These are phyloP conservation scores for Bryum argenteum DNA, from an alignment of 225 moss, liverwort and hornwort species.

Conservation along the genomic window DNA sequence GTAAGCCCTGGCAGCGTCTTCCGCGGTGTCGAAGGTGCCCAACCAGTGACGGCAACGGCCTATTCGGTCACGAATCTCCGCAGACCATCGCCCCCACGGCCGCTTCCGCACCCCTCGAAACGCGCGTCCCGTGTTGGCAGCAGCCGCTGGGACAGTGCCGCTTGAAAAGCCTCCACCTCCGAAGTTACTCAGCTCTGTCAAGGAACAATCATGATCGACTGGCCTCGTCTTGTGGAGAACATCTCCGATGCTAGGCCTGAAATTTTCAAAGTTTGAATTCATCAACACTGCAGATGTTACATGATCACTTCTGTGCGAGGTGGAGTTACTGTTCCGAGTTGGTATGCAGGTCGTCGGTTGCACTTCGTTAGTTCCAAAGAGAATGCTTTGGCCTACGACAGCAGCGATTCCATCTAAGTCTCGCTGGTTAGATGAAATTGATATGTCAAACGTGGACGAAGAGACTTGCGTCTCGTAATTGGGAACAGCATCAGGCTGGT, in stretches of 20 bases:
- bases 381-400: slow-evolving; percentile 50
- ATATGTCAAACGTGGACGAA: background rate
- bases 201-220: background rate
- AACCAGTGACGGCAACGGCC: slow-evolving; percentile 94
- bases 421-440: slow-evolving; percentile 17
- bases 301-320: background rate
- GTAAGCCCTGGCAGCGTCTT: slow-evolving; percentile 93
- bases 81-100: slow-evolving; percentile 98
- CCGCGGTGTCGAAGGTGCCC: slow-evolving; percentile 94
- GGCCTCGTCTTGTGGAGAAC: slow-evolving; percentile 11
- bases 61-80: slow-evolving; percentile 94
- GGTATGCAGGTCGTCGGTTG: background rate
- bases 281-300: background rate
- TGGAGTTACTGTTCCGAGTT: slow-evolving; percentile 6
- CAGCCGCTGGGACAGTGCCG: background rate
- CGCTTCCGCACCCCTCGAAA: slow-evolving; percentile 91
- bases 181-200: slow-evolving; percentile 1
- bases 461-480: slow-evolving; percentile 16
- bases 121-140: slow-evolving; percentile 44
- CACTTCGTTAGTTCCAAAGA: slow-evolving; percentile 39
- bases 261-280: slow-evolving; percentile 25
- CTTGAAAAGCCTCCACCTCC: background rate
- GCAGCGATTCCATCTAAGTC: slow-evolving; percentile 61
- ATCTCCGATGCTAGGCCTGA: slow-evolving; percentile 10
- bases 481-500: background rate